These are phyloP conservation scores for Oryza brachyantha DNA, from an alignment of 176 grass and related monocot species.

Conservation along the genomic window DNA sequence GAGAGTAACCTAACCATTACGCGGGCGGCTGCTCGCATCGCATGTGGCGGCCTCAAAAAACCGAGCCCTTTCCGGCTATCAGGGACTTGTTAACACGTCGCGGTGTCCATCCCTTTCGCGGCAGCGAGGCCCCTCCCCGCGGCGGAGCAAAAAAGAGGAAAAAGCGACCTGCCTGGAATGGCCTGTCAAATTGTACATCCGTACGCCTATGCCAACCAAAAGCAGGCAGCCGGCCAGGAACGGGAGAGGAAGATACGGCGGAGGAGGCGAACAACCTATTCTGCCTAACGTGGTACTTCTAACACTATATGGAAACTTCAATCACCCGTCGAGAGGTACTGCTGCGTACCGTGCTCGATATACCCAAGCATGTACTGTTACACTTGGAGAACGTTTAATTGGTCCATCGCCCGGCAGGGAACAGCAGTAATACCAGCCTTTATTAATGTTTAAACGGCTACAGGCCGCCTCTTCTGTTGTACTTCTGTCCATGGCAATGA, in stretches of 20 bases:
- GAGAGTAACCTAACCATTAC: no score
- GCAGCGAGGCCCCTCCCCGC: not conserved
- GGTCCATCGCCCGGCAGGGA: not conserved
- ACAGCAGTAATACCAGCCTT: not conserved
- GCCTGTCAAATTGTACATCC: not conserved
- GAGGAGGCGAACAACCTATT: not conserved
- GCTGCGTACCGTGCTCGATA: not conserved
- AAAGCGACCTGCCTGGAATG: not conserved
- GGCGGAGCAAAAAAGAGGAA: no score
- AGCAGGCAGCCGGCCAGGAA: not conserved
- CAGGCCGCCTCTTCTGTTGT: no score
- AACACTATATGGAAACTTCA: not conserved
- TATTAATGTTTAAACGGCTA: no score
- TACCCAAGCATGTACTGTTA: not conserved
- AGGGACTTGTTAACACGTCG: not conserved
- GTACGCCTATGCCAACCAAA: not conserved
- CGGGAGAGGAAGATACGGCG: no score
- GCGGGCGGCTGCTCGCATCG: not conserved
- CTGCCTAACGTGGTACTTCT: not conserved
- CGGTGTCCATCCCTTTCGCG: not conserved
- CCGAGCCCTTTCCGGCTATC: not conserved
- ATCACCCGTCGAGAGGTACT: not conserved
- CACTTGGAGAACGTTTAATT: not conserved
- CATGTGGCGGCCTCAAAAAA: not conserved
- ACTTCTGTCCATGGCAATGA: no score